Conservation (phyloP, 768 basidiomycete genomes). For the Pholiota microspora region DNA sequence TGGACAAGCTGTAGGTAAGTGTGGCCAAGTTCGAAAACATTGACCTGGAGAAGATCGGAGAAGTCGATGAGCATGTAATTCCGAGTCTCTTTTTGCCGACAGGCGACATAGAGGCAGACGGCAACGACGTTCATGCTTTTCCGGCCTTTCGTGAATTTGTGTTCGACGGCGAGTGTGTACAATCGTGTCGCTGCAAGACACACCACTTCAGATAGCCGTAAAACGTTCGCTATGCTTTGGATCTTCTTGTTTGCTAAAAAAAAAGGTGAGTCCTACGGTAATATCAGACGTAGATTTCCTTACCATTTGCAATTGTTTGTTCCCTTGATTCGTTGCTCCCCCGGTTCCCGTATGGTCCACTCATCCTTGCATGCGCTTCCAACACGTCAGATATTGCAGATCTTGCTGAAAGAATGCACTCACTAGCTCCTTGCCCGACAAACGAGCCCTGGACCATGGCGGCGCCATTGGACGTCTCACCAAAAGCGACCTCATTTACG, state of each 20-base stretch:
- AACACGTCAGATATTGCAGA: background rate
- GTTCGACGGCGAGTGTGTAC: slow-evolving; percentile 91
- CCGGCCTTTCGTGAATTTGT: slow-evolving; percentile 92
- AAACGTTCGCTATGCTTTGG: slow-evolving; percentile 72
- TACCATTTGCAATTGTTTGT: slow-evolving; percentile 89
- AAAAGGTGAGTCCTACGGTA: slow-evolving; percentile 4
- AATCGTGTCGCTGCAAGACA: slow-evolving; percentile 79
- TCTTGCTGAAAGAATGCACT: slow-evolving; percentile 29
- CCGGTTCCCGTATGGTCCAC: slow-evolving; percentile 78
- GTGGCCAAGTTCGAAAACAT: slow-evolving; percentile 95
- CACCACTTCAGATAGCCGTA: slow-evolving; percentile 79
- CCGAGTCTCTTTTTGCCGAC: slow-evolving; percentile 84
- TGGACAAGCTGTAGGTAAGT: slow-evolving; percentile 94
- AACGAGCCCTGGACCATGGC: slow-evolving; percentile 96
- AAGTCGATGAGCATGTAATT: slow-evolving; percentile 99
- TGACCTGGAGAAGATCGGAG: slow-evolving; percentile 93
- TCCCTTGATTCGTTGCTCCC: slow-evolving; percentile 82
- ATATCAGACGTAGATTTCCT: slow-evolving; percentile 20
- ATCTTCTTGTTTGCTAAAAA: slow-evolving; percentile 79
- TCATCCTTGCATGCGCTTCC: slow-evolving; percentile 78
- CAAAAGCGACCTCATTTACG: slow-evolving; percentile 91
- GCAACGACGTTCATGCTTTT: slow-evolving; percentile 93
- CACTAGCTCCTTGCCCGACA: slow-evolving; percentile 89
- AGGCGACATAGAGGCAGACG: slow-evolving; percentile 93
- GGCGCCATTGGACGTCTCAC: slow-evolving; percentile 89